Percentiles rank a stretch among this genome's conserved stretches.
These are phyloP conservation scores for Brassica rapa DNA, from an alignment of 345 rosid genomes.

Conservation along the genomic window DNA sequence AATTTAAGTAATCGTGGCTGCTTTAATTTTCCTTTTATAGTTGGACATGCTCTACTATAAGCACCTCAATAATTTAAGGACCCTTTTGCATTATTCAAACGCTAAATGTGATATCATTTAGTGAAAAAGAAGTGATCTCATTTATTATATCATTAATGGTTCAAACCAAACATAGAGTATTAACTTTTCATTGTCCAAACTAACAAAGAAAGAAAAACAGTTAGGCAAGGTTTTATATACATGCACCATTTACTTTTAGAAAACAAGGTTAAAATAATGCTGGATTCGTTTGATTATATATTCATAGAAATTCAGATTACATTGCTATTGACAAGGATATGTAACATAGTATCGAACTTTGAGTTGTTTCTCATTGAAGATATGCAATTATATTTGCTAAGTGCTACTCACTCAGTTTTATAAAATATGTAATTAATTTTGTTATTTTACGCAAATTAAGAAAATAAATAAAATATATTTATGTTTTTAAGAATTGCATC, in stretches of 20 bases:
- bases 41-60: slow-evolving; percentile 14
- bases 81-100: slow-evolving; percentile 28
- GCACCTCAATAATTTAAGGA: slow-evolving; percentile 10
- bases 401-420: too few species aligned
- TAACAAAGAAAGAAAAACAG: slow-evolving; percentile 19
- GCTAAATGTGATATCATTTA: slow-evolving; percentile 22
- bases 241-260: neutral
- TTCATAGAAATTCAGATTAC: neutral
- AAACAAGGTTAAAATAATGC: neutral
- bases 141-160: slow-evolving; percentile 32
- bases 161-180: slow-evolving; percentile 32
- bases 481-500: too few species aligned
- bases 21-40: slow-evolving; percentile 24
- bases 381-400: too few species aligned
- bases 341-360: too few species aligned
- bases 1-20: neutral
- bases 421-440: too few species aligned
- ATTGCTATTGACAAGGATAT: neutral
- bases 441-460: too few species aligned
- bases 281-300: neutral
- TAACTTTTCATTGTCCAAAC: slow-evolving; percentile 26
- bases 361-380: too few species aligned
- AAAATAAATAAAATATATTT: too few species aligned
- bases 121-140: slow-evolving; percentile 27
- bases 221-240: neutral